These are phyloP conservation scores for Kwoniella dendrophila DNA, from an alignment of 768 basidiomycete species.

Conservation along the genomic window DNA sequence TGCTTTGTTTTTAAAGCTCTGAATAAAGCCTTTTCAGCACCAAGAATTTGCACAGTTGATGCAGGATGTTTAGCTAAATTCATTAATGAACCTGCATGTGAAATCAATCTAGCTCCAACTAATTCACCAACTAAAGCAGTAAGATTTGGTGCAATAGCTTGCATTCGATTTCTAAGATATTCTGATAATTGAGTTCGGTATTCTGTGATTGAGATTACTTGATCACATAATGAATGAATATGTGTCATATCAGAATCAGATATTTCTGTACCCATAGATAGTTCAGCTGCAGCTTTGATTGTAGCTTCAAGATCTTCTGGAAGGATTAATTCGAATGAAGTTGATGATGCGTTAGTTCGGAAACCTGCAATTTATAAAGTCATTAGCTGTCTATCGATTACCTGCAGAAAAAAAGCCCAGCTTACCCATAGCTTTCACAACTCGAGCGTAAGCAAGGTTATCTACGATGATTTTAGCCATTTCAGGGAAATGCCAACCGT, in stretches of 20 bases:
- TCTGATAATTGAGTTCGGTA: constrained; percentile 95
- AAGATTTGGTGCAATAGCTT: constrained; percentile 94
- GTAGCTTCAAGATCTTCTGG: constrained; percentile 97
- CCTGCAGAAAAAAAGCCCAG: constrained; percentile 11
- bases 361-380: constrained; percentile 64
- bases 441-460: constrained; percentile 95
- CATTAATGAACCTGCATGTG: constrained; percentile 60
- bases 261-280: constrained; percentile 99
- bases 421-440: constrained; percentile 84
- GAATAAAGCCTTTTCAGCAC: constrained; percentile 61
- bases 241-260: constrained; percentile 95
- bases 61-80: constrained; percentile 60
- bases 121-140: constrained; percentile 80
- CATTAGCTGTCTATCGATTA: not conserved
- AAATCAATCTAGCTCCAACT: constrained; percentile 73
- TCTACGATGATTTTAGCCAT: constrained; percentile 98
- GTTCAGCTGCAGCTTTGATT: constrained; percentile 91
- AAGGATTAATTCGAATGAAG: constrained; percentile 82
- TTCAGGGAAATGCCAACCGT: constrained; percentile 99
- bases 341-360: constrained; percentile 87
- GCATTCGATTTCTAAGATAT: constrained; percentile 97
- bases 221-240: constrained; percentile 95
- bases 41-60: constrained; percentile 61
- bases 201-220: constrained; percentile 92
- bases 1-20: constrained; percentile 61